These are phyloP conservation scores for Mycosphaerella arachidis DNA, from an alignment of 2,329 filamentous ascomycete genomes.

Conservation along the genomic window DNA sequence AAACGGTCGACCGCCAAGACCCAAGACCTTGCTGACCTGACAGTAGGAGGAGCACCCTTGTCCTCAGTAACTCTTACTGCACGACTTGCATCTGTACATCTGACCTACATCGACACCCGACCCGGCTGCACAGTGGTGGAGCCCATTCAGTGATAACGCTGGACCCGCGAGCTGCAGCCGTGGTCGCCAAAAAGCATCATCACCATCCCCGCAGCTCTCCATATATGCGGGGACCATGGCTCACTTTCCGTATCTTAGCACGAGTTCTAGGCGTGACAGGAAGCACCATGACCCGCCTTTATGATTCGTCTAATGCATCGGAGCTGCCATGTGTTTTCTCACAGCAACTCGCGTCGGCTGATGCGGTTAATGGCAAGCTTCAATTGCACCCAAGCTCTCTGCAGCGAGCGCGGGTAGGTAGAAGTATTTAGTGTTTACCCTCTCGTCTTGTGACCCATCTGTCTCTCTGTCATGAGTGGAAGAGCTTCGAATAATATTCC, in stretches of 20 bases:
- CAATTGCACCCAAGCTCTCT: not conserved
- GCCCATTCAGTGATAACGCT: not conserved
- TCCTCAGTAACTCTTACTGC: not conserved
- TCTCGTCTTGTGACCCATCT: not conserved
- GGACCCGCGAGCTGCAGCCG: not conserved
- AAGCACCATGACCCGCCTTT: not conserved
- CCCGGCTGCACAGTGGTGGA: not conserved
- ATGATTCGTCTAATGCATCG: not conserved
- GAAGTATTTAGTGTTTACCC: slow-evolving; percentile 4
- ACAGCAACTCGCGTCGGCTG: not conserved
- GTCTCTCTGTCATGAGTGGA: slow-evolving; percentile 7
- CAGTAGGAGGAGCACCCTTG: too few relatives aligned
- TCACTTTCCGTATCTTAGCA: not conserved
- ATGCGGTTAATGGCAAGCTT: not conserved
- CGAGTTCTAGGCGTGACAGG: not conserved
- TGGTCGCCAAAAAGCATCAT: not conserved
- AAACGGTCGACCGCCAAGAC: not conserved
- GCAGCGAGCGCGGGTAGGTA: too few relatives aligned
- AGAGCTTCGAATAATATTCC: slow-evolving; percentile 28
- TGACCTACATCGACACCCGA: not conserved
- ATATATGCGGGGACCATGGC: not conserved
- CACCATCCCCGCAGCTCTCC: not conserved
- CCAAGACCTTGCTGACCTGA: not conserved
- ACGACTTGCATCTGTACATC: not conserved
- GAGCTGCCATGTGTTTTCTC: not conserved